Evolutionary conservation across 2,329 filamentous ascomycete genomes (phyloP).

Genomic region (Lachnellula arida): DNA sequence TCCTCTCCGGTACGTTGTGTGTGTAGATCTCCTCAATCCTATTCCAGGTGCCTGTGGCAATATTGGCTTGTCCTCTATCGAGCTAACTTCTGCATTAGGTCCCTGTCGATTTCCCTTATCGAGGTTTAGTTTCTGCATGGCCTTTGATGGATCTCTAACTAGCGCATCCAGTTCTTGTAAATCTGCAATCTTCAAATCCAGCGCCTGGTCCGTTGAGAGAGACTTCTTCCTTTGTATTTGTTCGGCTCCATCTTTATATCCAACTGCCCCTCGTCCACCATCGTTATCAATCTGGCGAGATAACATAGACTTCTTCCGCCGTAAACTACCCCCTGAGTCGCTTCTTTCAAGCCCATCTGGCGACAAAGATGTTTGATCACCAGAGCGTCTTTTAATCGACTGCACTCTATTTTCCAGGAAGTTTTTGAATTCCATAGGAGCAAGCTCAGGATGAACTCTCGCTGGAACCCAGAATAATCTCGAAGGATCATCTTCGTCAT

Average conservation of each 20-base stretch:
- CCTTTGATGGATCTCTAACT: conserved; percentile 70
- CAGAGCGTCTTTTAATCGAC: conserved; percentile 79
- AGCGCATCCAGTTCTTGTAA: conserved; percentile 70
- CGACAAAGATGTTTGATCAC: conserved; percentile 61
- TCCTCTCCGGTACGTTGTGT: conserved; percentile 84
- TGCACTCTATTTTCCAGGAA: conserved; percentile 93
- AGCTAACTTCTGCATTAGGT: conserved; percentile 33
- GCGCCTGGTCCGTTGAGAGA: conserved; percentile 41
- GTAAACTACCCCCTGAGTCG: conserved; percentile 55
- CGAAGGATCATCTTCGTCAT: conserved; percentile 83
- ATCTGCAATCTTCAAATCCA: conserved; percentile 58
- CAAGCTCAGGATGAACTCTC: conserved; percentile 87
- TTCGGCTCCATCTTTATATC: conserved; percentile 81
- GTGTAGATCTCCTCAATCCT: conserved; percentile 81
- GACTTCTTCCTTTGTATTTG: conserved; percentile 71
- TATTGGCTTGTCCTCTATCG: conserved; percentile 75
- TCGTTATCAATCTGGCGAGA: conserved; percentile 83
- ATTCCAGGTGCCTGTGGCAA: conserved; percentile 71
- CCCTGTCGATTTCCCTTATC: conserved; percentile 24
- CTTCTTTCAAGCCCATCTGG: conserved; percentile 50
- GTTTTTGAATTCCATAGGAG: conserved; percentile 92
- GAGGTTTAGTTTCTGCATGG: conserved; percentile 62
- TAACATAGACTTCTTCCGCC: conserved; percentile 92
- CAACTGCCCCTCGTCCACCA: conserved; percentile 50
- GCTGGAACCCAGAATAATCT: conserved; percentile 94